Base-by-base conservation (phyloP, 192 early-diverging fungal genomes). In the Rhizoclosmatium sp. region DNA sequence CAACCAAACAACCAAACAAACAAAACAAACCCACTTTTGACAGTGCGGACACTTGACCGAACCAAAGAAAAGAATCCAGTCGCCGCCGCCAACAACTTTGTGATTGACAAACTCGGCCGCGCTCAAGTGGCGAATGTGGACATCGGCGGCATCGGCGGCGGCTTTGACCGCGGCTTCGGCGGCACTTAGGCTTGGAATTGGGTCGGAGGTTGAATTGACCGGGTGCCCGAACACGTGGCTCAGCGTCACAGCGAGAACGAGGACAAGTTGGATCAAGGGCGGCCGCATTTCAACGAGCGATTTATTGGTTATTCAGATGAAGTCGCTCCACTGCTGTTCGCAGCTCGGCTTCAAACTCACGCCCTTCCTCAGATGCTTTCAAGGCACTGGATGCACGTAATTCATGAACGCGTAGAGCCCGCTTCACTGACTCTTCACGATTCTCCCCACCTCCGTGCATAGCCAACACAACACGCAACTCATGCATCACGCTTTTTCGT, bases 21-120 rank as follows among this genome's bases (percentile, higher is more conserved):
- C 23, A 31, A 65, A 56, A 47, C 46, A 10, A 54, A 5, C 72
- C 46, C 39, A 75, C 72, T 62, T 75, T 39, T 75, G 72, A 21
- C 72, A 75, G 42, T 75, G 72, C 31, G 72, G 59, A 47, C 72
- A 75, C 41, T 44, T 75, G 42, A 46, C 39, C 4, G 59, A 62
- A 4, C 72, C 72, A 59, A 75, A 59, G 45, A 75, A 75, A 4
- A 75, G 7, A 56, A 75, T 23, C 72, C 72, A 75, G 39, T 64
- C 72, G n/a, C 72, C 72, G 19, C 59, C 59, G 21, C 23, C n/a
- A 19, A 75, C 21, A 10, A 62, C 21, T 39, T 7, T 75, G 4
- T 75, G 56, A 31, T 75, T 47, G 16, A 16, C 21, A 46, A 75
- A 75, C 3, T 59, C 31, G 0, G 4, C 41, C 59, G 56, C 16